Percentiles rank a stretch among this genome's conserved stretches.
Evolutionary conservation across 176 grass and related monocot genomes (phyloP).

Genomic region (Phragmites australis): DNA sequence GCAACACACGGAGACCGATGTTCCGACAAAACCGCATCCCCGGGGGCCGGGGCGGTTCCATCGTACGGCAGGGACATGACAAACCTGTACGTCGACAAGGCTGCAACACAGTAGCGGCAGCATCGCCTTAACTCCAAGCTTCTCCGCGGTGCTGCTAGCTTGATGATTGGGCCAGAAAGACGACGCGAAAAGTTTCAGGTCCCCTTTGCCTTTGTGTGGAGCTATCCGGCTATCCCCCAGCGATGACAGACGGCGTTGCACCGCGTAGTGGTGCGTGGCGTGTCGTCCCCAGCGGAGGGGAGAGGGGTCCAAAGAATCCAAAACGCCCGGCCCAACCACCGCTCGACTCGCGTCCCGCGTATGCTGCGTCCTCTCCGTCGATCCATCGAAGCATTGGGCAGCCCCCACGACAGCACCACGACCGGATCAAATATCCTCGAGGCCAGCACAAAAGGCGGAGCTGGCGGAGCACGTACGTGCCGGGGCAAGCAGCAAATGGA

Average conservation of each 20-base stretch:
- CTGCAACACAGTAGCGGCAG: too few species aligned
- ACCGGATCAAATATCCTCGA: not conserved
- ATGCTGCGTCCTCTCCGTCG: not conserved
- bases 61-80: not conserved
- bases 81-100: not conserved
- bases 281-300: not conserved
- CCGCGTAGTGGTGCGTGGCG: not conserved
- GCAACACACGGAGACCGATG: not conserved
- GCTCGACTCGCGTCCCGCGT: not conserved
- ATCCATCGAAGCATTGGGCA: not conserved
- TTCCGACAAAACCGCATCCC: not conserved
- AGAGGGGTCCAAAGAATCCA: slow-evolving; percentile 33
- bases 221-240: not conserved
- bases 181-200: not conserved
- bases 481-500: not conserved
- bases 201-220: slow-evolving; percentile 11
- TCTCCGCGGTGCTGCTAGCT: not conserved
- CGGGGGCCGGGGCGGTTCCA: not conserved
- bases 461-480: not conserved
- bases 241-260: slow-evolving; percentile 17
- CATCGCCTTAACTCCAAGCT: not conserved
- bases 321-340: not conserved
- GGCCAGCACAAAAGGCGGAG: not conserved
- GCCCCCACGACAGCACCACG: slow-evolving; percentile 30
- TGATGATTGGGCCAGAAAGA: slow-evolving; percentile 25